Evolutionary conservation across 768 basidiomycete genomes (phyloP).

Genomic region (Tulasnella sp.): DNA sequence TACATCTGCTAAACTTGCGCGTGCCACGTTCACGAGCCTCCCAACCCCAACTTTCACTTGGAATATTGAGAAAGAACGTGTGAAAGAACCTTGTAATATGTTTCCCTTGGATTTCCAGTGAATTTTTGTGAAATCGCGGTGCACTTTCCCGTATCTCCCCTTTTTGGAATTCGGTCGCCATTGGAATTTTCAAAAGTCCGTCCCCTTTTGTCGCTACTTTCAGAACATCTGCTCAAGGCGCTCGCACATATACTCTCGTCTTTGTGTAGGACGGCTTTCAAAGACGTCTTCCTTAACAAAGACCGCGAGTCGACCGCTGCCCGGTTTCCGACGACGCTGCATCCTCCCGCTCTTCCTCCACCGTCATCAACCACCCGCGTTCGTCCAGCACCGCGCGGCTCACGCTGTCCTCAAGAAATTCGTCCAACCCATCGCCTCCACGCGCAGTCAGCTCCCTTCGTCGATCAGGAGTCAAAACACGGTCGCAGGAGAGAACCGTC

Average conservation of each 20-base stretch:
- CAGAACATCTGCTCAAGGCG: neutral
- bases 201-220: too few relatives aligned
- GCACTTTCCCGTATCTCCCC: neutral
- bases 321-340: neutral
- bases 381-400: neutral
- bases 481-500: neutral
- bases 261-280: neutral
- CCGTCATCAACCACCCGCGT: too few relatives aligned
- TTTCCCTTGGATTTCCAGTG: neutral
- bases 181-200: neutral
- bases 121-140: neutral
- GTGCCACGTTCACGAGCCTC: too few relatives aligned
- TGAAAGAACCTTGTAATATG: neutral
- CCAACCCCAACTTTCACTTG: too few relatives aligned
- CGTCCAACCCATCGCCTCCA: neutral
- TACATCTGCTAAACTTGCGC: too few relatives aligned
- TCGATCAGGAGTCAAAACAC: neutral
- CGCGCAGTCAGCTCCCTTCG: neutral
- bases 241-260: neutral
- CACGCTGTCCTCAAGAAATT: neutral
- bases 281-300: neutral
- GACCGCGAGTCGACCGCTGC: neutral
- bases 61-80: too few relatives aligned
- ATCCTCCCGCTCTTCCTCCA: neutral
- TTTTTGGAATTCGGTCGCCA: neutral